Conservation (phyloP, 2,329 filamentous ascomycete species). For the Fusarium cicatricum region DNA sequence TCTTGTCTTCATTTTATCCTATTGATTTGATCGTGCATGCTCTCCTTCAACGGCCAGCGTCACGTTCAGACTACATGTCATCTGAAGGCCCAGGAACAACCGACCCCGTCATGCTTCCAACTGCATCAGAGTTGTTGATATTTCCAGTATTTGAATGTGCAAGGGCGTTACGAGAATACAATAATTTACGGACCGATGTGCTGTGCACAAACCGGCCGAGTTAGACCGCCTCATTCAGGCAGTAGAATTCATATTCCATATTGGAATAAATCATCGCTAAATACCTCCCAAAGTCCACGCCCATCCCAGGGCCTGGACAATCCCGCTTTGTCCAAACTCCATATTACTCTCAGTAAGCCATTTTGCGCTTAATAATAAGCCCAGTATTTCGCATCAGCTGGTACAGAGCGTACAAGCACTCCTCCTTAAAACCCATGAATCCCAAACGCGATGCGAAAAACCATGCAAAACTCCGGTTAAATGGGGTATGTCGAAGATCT, state of each 20-base stretch:
- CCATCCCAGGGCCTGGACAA: conserved; percentile 12
- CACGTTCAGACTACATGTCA: background rate
- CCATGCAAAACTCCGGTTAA: conserved; percentile 46
- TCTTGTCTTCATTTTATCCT: conserved; percentile 16
- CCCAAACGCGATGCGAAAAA: conserved; percentile 35
- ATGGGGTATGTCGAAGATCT: conserved; percentile 44
- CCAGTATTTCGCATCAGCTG: conserved; percentile 10
- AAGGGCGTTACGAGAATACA: conserved; percentile 25
- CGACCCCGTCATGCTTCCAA: conserved; percentile 3
- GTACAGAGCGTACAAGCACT: conserved; percentile 24
- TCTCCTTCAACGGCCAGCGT: background rate
- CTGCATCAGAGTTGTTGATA: conserved; percentile 2
- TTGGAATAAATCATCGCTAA: conserved; percentile 31
- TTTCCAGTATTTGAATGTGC: conserved; percentile 17
- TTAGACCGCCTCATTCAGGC: conserved; percentile 11
- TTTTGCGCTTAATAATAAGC: background rate
- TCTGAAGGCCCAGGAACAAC: background rate
- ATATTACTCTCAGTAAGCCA: conserved; percentile 10
- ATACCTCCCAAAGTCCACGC: conserved; percentile 20
- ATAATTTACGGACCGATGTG: conserved; percentile 17
- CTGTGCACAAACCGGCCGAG: conserved; percentile 7
- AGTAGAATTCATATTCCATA: conserved; percentile 11
- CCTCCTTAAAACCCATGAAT: conserved; percentile 26
- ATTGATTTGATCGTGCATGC: conserved; percentile 10
- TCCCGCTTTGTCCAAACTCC: conserved; percentile 4